Evolutionary conservation across 2,329 filamentous ascomycete species (phyloP), one percentile per base, ranked within the genome.

Genomic region (Claviceps capensis): DNA sequence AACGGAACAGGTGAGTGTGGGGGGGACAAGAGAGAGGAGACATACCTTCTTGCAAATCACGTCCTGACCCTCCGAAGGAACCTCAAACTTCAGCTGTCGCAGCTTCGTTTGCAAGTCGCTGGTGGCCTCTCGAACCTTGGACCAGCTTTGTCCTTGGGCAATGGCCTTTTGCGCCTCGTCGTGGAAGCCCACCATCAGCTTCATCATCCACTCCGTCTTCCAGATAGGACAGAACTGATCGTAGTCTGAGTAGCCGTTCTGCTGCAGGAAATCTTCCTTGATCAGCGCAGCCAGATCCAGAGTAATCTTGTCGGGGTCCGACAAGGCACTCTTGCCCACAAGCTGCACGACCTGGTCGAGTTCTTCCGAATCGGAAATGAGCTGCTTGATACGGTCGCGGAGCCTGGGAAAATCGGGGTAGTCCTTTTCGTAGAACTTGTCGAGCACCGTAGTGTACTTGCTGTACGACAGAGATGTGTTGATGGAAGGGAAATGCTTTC

Each of bases 121-220:
- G 13, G 93, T 98, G 37, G 86, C 82, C 63, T 98, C 93, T 60
- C 91, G 83, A 52, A 98, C 85, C 79, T 95, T 96, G 65, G 76
- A 74, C 93, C 93, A 98, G 70, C 75, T 85, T 71, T 91, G 86
- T 55, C 93, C 93, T 69, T 95, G 88, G 5, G 86, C 78, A 65
- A 98, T 80, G 6, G 88, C 89, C 80, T 96, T 97, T 69, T 97
- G 91, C 23, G 88, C 84, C 75, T 98, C 93, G 63, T 98, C 94
- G 67, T 96, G 88, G 80, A 91, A 98, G 53, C 85, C 87, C 77
- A 98, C 87, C 83, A 98, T 97, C 58, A 88, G 85, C 80, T 95
- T 96, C 93, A 98, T 98, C 93, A 98, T 97, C 85, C 93, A 98
- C 69, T 95, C 86, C 0, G 93, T 98, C 84, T 98, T 98, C 93